phyloP scores from a whole-genome alignment of 257 asterid species.

The Primulina eburnea region DNA sequence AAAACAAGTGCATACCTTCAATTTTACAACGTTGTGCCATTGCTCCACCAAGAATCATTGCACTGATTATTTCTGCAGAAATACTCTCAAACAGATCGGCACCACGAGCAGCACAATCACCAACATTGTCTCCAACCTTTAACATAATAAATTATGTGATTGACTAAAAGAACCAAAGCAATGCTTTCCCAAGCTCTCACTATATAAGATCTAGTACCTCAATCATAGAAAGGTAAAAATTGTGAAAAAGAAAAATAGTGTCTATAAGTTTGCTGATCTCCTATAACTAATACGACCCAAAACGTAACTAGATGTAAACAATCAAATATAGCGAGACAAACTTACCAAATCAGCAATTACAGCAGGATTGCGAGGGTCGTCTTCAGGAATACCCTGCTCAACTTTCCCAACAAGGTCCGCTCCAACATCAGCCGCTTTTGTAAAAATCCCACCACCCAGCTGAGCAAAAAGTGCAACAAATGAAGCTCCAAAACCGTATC shows the following conservation, averaged over 20 bases:
- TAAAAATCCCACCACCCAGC: slow-evolving; percentile 96
- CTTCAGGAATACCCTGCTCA: slow-evolving; percentile 99
- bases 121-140: slow-evolving; percentile 99
- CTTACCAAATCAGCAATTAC: slow-evolving; percentile 96
- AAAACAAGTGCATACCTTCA: slow-evolving; percentile 51
- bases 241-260: background rate
- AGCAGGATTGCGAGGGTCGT: slow-evolving; percentile 98
- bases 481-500: slow-evolving; percentile 99
- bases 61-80: slow-evolving; percentile 99
- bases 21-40: slow-evolving; percentile 95
- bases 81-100: slow-evolving; percentile 99
- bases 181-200: background rate
- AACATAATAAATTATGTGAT: slow-evolving; percentile 27
- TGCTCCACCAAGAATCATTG: slow-evolving; percentile 99
- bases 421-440: slow-evolving; percentile 99
- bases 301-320: slow-evolving; percentile 2
- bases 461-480: slow-evolving; percentile 99
- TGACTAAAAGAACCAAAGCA: slow-evolving; percentile 16
- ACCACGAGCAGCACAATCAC: slow-evolving; percentile 99
- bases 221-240: slow-evolving; percentile 5
- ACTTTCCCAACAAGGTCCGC: slow-evolving; percentile 99
- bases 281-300: slow-evolving; percentile 14
- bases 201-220: slow-evolving; percentile 5
- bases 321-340: slow-evolving; percentile 15
- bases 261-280: slow-evolving; percentile 18